Evolutionary conservation across 257 asterid species (phyloP).

Genomic region (Salvia hispanica): DNA sequence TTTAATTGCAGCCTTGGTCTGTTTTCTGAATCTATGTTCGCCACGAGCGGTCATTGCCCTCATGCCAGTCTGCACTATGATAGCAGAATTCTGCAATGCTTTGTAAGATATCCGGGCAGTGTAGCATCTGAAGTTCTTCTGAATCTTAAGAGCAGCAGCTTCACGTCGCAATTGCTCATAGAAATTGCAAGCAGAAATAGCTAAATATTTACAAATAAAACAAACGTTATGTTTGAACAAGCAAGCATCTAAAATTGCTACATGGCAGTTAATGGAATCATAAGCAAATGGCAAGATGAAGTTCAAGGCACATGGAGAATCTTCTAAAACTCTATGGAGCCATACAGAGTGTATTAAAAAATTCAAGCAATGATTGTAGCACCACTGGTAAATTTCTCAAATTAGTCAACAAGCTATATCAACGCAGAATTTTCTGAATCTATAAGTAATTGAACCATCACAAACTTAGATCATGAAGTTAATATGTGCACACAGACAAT

Average conservation of each 20-base stretch:
- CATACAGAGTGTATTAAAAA: not conserved
- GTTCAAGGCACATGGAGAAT: conserved; percentile 13
- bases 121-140: conserved; percentile 82
- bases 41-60: conserved; percentile 85
- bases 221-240: conserved; percentile 21
- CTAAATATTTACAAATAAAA: conserved; percentile 38
- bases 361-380: conserved; percentile 7
- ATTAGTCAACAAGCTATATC: not conserved
- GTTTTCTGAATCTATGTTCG: conserved; percentile 85
- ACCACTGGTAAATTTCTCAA: not conserved
- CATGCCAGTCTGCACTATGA: conserved; percentile 87
- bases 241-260: conserved; percentile 19
- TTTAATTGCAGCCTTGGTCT: conserved; percentile 83
- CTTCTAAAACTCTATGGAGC: conserved; percentile 15
- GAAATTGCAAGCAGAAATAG: conserved; percentile 79
- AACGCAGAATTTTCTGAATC: not conserved
- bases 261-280: conserved; percentile 25
- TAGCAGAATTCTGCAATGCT: conserved; percentile 60
- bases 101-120: conserved; percentile 65
- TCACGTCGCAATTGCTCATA: conserved; percentile 87
- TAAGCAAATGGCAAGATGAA: conserved; percentile 23
- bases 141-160: conserved; percentile 90
- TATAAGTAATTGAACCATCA: conserved; percentile 13
- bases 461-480: conserved; percentile 18
- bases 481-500: not conserved